These are phyloP conservation scores for Coemansia sp. DNA, from an alignment of 192 early-diverging fungal genomes.

Conservation along the genomic window DNA sequence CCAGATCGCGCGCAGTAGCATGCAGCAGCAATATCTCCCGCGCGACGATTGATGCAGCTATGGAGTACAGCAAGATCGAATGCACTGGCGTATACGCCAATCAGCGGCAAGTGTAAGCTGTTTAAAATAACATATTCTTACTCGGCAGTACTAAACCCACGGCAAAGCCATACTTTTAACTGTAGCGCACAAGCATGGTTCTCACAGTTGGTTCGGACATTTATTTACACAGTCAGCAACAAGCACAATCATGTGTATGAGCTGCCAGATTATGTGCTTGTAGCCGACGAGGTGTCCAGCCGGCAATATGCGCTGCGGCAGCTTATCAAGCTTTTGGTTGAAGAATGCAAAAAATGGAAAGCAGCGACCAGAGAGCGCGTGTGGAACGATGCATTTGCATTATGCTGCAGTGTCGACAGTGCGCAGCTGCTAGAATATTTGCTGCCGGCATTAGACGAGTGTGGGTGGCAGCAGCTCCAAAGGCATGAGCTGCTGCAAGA, in stretches of 20 bases:
- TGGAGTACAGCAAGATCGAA: slow-evolving; percentile 48
- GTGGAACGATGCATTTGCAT: slow-evolving; percentile 31
- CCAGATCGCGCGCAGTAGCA: slow-evolving; percentile 19
- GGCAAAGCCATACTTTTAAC: not conserved
- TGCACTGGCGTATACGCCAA: slow-evolving; percentile 36
- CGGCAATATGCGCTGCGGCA: slow-evolving; percentile 18
- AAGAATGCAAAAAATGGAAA: not conserved
- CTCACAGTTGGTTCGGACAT: slow-evolving; percentile 26
- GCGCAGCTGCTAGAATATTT: slow-evolving; percentile 13
- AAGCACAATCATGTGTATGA: not conserved
- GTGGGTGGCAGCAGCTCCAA: slow-evolving; percentile 32
- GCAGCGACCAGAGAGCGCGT: not conserved
- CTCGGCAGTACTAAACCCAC: too few species aligned
- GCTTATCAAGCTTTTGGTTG: slow-evolving; percentile 11
- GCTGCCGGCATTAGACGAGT: slow-evolving; percentile 24
- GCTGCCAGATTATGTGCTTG: not conserved
- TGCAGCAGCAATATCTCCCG: slow-evolving; percentile 13
- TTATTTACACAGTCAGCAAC: slow-evolving; percentile 5
- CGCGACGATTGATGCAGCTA: slow-evolving; percentile 31
- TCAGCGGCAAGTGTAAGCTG: slow-evolving; percentile 24
- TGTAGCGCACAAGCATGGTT: slow-evolving; percentile 40
- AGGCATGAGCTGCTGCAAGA: slow-evolving; percentile 17
- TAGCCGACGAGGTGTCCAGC: slow-evolving; percentile 8
- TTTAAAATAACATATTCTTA: not conserved
- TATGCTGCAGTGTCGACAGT: slow-evolving; percentile 21